Base-by-base conservation (phyloP, 2,329 filamentous ascomycete genomes). In the Arthrobotrys musiformis region DNA sequence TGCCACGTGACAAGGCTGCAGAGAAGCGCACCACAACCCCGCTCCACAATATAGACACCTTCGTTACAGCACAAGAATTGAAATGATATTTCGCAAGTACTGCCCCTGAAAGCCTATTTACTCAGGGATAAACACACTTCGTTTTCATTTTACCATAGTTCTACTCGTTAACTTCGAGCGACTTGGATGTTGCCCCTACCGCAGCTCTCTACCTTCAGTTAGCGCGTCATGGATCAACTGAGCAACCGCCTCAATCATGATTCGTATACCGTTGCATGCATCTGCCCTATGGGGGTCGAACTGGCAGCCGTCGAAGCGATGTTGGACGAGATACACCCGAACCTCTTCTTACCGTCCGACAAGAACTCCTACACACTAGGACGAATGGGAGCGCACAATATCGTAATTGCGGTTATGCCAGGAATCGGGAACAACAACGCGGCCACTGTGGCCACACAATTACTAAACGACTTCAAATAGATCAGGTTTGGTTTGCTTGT, bases 261-360 rank as follows among this genome's bases (percentile, higher is more conserved):
- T n/a, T 56, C 62, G 3, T 70, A 70, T 40, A 70, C 67, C 9
- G 58, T 70, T 19, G 56, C 67, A 24, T 70, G 56, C 40, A 70
- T 70, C 54, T 70, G 56, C 54, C 67, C 67, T 13, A 70, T 70
- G 67, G 67, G 67, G 17, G 35, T 70, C 33, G 67, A 70, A 24
- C 56, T 61, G 42, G 67, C 67, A 19, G 17, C 67, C 1, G 37
- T 70, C 24, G 24, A 48, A 7, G 56, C 67, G 22, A 60, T 70
- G 52, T 54, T 70, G 11, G 67, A 70, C 40, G 35, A 63, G 6
- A 62, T 40, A 1, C 67, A 70, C 17, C 37, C 17, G 2, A 13
- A 13, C 1, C 54, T 60, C 5, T 40, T 40, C 19, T 30, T 35
- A 17, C 11, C n/a, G 11, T 52, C 26, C 11, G 37, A 70, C 9